Base-by-base conservation (phyloP, 768 basidiomycete species). In the Cyclocybe cylindracea region DNA sequence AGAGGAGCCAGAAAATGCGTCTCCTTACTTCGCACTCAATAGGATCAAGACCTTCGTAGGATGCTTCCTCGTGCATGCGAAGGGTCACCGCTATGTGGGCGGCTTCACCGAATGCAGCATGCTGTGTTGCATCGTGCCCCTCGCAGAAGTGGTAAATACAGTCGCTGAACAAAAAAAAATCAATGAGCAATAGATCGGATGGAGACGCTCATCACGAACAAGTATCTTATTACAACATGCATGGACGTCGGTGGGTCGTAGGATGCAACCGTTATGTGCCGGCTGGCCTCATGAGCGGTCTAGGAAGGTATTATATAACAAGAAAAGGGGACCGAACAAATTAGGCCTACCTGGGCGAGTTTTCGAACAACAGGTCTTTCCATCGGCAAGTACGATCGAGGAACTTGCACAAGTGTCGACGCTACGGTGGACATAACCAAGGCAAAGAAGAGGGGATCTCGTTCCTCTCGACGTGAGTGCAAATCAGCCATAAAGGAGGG, bases 401-500 rank as follows among this genome's bases (percentile, higher is more conserved):
- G 94, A 5, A 94, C 84, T 69, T 95, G 94, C 4, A 93, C 89
- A 9, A 95, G 76, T 1, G 94, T 95, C 11, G 86, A 87, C 3
- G 92, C 90, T 13, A 94, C 83, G 8, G 91, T 91, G 10, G 87
- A 89, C 86, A 94, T 89, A 56, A 97, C 89, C 29, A 96, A 72
- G 4, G 92, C 87, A 61, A 91, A 94, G 75, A 94, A 96, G 36
- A 95, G 81, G 24, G 92, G 91, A 61, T 95, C 90, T 14, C 84
- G 81, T 63, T 94, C 91, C 70, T 95, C 94, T 51, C 91, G 71
- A 39, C 82, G 82, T 0, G 83, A 75, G 56, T 87, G 84, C 31
- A 97, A 75, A 70, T 94, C 94, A n/a, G 89, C 87, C 83, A 93
- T 87, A 67, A 94, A 94, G 1, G 89, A 90, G 24, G 91, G 91